Percentiles rank a stretch among this genome's conserved stretches.
Evolutionary conservation across 257 asterid genomes (phyloP).

Genomic region (Linaria vulgaris): DNA sequence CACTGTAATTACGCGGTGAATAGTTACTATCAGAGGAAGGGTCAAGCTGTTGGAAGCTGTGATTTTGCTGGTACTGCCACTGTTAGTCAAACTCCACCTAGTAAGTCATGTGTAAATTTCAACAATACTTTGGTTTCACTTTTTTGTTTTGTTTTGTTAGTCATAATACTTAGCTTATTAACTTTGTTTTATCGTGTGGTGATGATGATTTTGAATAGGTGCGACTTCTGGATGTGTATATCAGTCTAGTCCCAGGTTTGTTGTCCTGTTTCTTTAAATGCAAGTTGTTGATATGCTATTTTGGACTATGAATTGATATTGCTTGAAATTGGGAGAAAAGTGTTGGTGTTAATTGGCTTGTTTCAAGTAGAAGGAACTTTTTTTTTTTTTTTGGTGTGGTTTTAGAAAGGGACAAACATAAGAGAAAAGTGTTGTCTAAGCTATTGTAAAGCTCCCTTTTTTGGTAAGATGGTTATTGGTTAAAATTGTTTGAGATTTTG

Average conservation of each 20-base stretch:
- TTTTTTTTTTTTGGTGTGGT: too few species aligned
- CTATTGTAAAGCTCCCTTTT: too few species aligned
- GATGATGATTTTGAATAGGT: slow-evolving; percentile 25
- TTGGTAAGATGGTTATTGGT: too few species aligned
- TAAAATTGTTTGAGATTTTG: too few species aligned
- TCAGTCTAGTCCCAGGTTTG: slow-evolving; percentile 52
- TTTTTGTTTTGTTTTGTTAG: background rate
- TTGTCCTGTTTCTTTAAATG: background rate
- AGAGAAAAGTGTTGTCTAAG: too few species aligned
- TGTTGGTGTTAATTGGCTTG: background rate
- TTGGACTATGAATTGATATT: background rate
- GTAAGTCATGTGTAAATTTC: slow-evolving; percentile 36
- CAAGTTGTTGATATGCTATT: background rate
- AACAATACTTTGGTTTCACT: background rate
- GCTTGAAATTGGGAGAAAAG: background rate
- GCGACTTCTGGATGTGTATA: slow-evolving; percentile 40
- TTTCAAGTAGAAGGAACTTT: too few species aligned
- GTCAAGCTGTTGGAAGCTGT: slow-evolving; percentile 52
- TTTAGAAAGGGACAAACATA: too few species aligned
- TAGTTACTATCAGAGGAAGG: slow-evolving; percentile 73
- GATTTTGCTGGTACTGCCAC: slow-evolving; percentile 67
- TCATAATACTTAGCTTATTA: background rate
- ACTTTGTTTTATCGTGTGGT: background rate
- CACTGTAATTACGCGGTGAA: slow-evolving; percentile 91
- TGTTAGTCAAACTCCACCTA: slow-evolving; percentile 35